These are phyloP conservation scores for Pseudotulostoma volvatum DNA, from an alignment of 495 filamentous ascomycete species.

Conservation along the genomic window DNA sequence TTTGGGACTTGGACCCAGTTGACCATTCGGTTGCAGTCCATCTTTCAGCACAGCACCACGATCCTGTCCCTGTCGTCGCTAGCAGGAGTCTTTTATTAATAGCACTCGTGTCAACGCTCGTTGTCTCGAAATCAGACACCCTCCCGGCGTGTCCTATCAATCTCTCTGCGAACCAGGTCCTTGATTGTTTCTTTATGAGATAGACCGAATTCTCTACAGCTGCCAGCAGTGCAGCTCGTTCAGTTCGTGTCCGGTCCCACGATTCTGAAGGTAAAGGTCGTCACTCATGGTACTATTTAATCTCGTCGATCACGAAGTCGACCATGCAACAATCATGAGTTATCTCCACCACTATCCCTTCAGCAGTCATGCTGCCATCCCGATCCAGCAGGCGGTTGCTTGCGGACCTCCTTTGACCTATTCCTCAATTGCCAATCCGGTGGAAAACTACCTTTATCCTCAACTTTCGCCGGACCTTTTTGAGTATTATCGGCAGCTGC, in stretches of 20 bases:
- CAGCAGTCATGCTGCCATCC: constrained; percentile 19
- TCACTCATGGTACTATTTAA: too few relatives aligned
- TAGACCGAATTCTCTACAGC: too few relatives aligned
- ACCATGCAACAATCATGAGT: constrained; percentile 18
- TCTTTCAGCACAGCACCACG: too few relatives aligned
- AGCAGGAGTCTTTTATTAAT: too few relatives aligned
- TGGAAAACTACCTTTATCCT: constrained; percentile 28
- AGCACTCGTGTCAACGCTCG: not conserved
- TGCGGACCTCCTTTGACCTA: constrained; percentile 27
- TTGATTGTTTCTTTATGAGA: too few relatives aligned
- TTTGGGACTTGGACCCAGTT: too few relatives aligned
- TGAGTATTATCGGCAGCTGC: constrained; percentile 30
- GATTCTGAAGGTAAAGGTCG: too few relatives aligned
- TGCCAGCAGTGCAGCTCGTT: constrained; percentile 2
- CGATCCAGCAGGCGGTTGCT: constrained; percentile 25
- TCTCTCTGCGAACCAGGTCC: constrained; percentile 12
- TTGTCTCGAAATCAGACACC: not conserved
- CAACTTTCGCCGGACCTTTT: constrained; percentile 30
- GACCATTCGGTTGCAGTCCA: too few relatives aligned
- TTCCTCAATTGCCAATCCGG: constrained; percentile 27
- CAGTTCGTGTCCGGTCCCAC: not conserved
- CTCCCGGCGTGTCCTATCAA: constrained; percentile 5
- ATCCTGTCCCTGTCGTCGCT: too few relatives aligned
- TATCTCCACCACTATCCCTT: constrained; percentile 32
- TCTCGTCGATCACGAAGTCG: too few relatives aligned